Evolutionary conservation across 352 stramenopile species (phyloP), one percentile per base, ranked within the genome.

Genomic region (Globisporangium splendens): DNA sequence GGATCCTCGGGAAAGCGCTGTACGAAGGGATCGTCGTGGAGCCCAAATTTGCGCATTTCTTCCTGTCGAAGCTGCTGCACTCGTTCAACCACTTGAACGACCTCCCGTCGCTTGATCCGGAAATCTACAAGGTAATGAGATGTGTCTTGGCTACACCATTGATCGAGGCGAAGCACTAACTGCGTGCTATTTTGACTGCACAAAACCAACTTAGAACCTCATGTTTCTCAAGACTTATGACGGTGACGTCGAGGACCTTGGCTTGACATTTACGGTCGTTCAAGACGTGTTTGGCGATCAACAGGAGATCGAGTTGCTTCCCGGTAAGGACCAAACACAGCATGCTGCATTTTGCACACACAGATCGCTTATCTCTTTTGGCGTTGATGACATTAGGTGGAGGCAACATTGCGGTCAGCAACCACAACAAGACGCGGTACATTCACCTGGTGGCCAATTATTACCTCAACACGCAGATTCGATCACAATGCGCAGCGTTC

Each of bases 191-290:
- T 43, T 14, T 13, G 6, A 21, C 22, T 51, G 38, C 24, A 31
- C 5, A 2, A 31, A 31, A 31, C n/a, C 4, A 46, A 14, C 33
- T 14, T 52, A 85, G 64, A 98, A 98, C 68, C 74, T 99, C 15
- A 96, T 97, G 81, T 98, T 98, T 63, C 73, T 99, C 15, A 98
- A 98, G 69, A 87, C 72, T 6, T 98, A 98, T 66, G 89, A 97
- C 14, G 94, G 94, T 54, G 91, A 98, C 71, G 85, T 97, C 65
- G 67, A 83, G 18, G 79, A 88, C 54, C 71, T 99, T 10, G 88
- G 87, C 5, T 79, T 99, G 8, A 98, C 88, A 0, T 98, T 98
- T 63, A 86, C 77, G 0, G 71, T 96, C 41, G 80, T 85, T n/a
- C 72, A 92, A 50, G 86, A 97, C 60, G 84, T 96, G n/a, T 83